Conservation (phyloP, 2,329 filamentous ascomycete genomes). For the Fusarium phyllophilum region DNA sequence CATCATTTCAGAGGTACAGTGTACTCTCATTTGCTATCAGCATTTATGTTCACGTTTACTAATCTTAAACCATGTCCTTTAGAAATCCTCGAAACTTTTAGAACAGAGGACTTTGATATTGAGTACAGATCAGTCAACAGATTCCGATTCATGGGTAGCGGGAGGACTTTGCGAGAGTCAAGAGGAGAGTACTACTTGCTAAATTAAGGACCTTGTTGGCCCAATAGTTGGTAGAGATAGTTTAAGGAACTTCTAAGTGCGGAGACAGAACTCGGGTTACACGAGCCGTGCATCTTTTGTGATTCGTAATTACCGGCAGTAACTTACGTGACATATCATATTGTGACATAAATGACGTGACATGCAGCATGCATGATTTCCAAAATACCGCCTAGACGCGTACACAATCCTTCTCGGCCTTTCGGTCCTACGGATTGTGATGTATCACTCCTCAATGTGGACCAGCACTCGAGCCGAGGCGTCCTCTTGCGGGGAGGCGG, state of each 20-base stretch:
- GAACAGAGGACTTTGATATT: neutral
- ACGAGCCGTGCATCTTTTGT: neutral
- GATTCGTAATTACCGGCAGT: neutral
- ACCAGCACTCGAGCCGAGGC: neutral
- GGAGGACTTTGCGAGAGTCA: neutral
- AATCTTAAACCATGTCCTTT: fast-evolving
- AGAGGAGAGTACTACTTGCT: neutral
- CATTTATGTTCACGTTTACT: neutral
- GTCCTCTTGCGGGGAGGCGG: neutral
- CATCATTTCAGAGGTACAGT: neutral
- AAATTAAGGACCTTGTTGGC: fast-evolving
- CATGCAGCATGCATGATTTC: neutral
- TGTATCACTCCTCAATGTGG: neutral
- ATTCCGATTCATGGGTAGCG: conserved; percentile 4
- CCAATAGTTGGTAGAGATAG: neutral
- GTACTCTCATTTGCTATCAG: fast-evolving
- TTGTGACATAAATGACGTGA: neutral
- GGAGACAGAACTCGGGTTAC: too few relatives aligned
- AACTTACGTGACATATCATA: neutral
- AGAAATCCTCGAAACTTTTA: neutral
- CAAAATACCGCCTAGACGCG: neutral
- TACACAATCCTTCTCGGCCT: neutral
- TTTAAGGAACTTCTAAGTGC: too few relatives aligned
- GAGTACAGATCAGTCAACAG: neutral
- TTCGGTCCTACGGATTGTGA: neutral